Evolutionary conservation across 75 land plant genomes (phyloP).

Genomic region (Pseudotsuga menziesii): DNA sequence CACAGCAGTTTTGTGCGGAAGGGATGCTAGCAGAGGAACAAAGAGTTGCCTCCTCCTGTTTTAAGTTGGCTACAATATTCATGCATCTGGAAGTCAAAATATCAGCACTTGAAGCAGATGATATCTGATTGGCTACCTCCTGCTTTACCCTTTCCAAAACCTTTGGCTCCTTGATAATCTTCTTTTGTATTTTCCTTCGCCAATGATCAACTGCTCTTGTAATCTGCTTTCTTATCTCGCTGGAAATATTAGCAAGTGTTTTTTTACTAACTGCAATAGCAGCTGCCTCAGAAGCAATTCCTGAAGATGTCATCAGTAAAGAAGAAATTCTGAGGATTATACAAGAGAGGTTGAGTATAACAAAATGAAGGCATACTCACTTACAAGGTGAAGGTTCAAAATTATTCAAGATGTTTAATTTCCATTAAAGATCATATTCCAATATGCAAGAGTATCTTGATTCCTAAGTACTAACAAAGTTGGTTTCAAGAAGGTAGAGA

Average conservation of each 20-base stretch:
- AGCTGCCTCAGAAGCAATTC: constrained; percentile 33
- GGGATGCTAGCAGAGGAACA: not conserved
- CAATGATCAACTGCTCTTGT: constrained; percentile 25
- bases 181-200: constrained; percentile 19
- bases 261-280: constrained; percentile 31
- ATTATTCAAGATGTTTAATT: not conserved
- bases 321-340: not conserved
- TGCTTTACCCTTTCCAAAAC: not conserved
- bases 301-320: constrained; percentile 8
- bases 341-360: not conserved
- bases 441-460: not conserved
- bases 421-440: not conserved
- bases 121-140: not conserved
- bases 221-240: constrained; percentile 33
- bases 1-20: constrained; percentile 1
- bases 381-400: not conserved
- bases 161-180: not conserved
- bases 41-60: not conserved
- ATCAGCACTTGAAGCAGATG: not conserved
- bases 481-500: not conserved
- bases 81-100: not conserved
- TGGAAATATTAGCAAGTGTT: constrained; percentile 33
- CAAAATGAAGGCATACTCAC: not conserved
- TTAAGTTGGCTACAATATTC: not conserved
- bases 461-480: not conserved